These are phyloP conservation scores for Funneliformis caledonium DNA, from an alignment of 371 early-diverging fungal genomes.

Conservation along the genomic window DNA sequence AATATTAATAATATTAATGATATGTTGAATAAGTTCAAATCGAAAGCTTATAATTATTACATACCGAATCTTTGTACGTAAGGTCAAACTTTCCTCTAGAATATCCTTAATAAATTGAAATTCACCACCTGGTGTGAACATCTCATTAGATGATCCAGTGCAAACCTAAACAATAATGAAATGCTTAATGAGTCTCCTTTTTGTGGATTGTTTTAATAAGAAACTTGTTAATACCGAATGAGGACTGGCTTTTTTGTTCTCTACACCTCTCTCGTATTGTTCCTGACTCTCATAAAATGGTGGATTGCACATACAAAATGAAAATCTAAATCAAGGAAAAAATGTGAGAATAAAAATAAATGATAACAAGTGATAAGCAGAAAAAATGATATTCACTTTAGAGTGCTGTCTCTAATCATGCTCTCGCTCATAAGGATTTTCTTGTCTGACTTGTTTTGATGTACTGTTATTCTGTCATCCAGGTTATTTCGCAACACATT, in stretches of 20 bases:
- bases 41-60: background rate
- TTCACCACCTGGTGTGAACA: conserved; percentile 74
- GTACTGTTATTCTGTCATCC: conserved; percentile 51
- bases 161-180: conserved; percentile 51
- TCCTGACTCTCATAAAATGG: conserved; percentile 65
- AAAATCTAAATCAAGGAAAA: conserved; percentile 46
- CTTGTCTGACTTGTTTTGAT: conserved; percentile 43
- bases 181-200: background rate
- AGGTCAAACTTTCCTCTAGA: conserved; percentile 58
- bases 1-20: background rate
- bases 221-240: conserved; percentile 47
- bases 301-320: conserved; percentile 78
- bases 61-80: conserved; percentile 48
- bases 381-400: background rate
- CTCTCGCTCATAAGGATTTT: conserved; percentile 20
- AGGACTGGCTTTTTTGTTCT: conserved; percentile 54
- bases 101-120: conserved; percentile 60
- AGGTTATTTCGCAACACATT: conserved; percentile 62
- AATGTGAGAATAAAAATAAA: background rate
- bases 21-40: background rate
- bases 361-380: background rate
- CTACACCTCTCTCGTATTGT: conserved; percentile 51
- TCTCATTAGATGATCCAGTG: conserved; percentile 61
- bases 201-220: background rate
- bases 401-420: background rate